These are phyloP conservation scores for Bruguiera gymnorhiza DNA, from an alignment of 345 rosid genomes.

Conservation along the genomic window DNA sequence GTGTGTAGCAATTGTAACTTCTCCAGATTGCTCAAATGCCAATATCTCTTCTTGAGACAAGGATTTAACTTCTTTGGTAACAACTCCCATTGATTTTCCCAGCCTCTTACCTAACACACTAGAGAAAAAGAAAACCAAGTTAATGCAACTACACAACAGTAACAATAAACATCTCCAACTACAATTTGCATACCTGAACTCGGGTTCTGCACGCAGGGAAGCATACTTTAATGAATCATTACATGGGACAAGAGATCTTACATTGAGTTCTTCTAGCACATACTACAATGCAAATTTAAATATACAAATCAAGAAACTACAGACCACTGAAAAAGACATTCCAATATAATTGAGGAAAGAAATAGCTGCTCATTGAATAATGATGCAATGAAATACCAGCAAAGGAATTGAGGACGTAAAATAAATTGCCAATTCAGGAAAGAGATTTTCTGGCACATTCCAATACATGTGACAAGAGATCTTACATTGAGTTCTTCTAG, in stretches of 20 bases:
- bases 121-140: conserved; percentile 19
- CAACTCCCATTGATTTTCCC: conserved; percentile 87
- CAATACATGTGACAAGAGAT: too few species aligned
- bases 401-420: too few species aligned
- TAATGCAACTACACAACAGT: conserved; percentile 11
- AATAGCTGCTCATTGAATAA: background rate
- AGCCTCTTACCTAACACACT: conserved; percentile 89
- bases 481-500: too few species aligned
- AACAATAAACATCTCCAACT: background rate
- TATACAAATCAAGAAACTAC: background rate
- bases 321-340: too few species aligned
- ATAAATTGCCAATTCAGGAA: too few species aligned
- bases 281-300: conserved; percentile 52
- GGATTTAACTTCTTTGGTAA: conserved; percentile 75
- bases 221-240: conserved; percentile 83
- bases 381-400: too few species aligned
- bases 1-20: conserved; percentile 72
- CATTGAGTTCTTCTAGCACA: conserved; percentile 90
- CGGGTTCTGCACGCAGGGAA: conserved; percentile 89
- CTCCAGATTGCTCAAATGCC: conserved; percentile 69
- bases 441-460: too few species aligned
- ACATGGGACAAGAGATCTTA: conserved; percentile 73
- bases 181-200: conserved; percentile 64
- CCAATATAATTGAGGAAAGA: background rate
- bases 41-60: conserved; percentile 84